Percentiles rank a stretch among this genome's conserved stretches.
Evolutionary conservation across 768 basidiomycete species (phyloP).

Genomic region (Serendipita sp.): DNA sequence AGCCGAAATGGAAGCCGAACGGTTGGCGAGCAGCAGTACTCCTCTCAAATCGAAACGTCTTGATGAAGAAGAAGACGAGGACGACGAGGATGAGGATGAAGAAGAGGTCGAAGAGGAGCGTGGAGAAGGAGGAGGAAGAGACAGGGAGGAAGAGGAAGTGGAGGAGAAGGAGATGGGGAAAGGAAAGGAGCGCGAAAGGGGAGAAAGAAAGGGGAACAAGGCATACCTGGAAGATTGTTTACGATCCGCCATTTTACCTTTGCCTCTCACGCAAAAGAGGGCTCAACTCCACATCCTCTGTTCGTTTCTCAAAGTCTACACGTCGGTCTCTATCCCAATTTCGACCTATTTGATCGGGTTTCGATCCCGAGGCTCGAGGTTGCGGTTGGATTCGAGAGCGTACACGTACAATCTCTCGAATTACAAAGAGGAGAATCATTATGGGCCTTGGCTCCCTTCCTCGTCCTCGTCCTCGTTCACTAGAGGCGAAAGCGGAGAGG

Average conservation of each 20-base stretch:
- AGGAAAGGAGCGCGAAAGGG: no score
- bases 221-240: neutral
- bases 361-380: neutral
- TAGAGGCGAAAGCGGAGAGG: neutral
- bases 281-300: neutral
- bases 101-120: no score
- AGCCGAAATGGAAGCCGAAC: no score
- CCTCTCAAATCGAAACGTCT: no score
- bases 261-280: neutral
- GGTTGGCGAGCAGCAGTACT: no score
- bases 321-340: neutral
- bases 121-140: no score
- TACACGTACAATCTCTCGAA: conserved; percentile 51
- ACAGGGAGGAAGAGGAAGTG: no score
- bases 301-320: neutral
- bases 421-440: conserved; percentile 33
- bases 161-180: no score
- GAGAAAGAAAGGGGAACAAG: neutral
- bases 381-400: conserved; percentile 32
- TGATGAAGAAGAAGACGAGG: no score
- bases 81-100: no score
- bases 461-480: neutral
- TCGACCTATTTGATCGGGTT: neutral
- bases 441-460: conserved; percentile 37
- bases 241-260: neutral